Base-by-base conservation (phyloP, 2,329 filamentous ascomycete species). In the Penicillium polonicum region DNA sequence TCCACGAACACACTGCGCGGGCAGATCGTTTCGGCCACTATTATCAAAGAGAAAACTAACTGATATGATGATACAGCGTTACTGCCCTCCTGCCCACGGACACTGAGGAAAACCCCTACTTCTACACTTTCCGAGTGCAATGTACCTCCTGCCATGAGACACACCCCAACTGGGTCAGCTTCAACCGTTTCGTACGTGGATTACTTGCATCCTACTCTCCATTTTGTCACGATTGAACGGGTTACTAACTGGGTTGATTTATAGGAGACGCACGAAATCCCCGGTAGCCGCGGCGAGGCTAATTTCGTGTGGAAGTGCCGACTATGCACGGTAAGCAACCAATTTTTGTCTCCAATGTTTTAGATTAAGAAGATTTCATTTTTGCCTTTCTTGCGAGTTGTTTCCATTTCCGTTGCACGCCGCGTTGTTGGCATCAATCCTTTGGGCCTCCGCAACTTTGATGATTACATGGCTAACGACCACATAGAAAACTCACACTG, bases 291-390 rank as follows among this genome's bases (percentile, higher is more conserved):
- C 70, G 94, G 94, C 64, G 92, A 97, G 76, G 94, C 94, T 60
- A 97, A 97, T 76, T 99, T 99, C 76, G 94, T 99, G n/a, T 99
- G 94, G 93, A 92, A 87, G 75, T 99, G 94, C 83, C 96, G 95
- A 78, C 93, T 94, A 73, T 99, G 94, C 87, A 95, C 94, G 85
- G 92, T 94, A 65, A 31, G 78, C 73, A 19, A 35, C 5, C 41
- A 6, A 33, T 35, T 17, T 21, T 42, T 44, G 51, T 31, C 49
- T n/a, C 19, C 15, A 27, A 25, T n/a, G 9, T 31, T 9, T 5
- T 23, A 8, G 4, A 35, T 15, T 13, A 5, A 21, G 27, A 19
- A 4, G 3, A 4, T 15, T 38, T n/a, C 4, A 10, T 13, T 23
- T 53, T 46, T 48, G 23, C 10, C 36, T 31, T 50, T 49, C 8